Base-by-base conservation (phyloP, 1,284 basidiomycete genomes). In the Coniferiporia weirii region DNA sequence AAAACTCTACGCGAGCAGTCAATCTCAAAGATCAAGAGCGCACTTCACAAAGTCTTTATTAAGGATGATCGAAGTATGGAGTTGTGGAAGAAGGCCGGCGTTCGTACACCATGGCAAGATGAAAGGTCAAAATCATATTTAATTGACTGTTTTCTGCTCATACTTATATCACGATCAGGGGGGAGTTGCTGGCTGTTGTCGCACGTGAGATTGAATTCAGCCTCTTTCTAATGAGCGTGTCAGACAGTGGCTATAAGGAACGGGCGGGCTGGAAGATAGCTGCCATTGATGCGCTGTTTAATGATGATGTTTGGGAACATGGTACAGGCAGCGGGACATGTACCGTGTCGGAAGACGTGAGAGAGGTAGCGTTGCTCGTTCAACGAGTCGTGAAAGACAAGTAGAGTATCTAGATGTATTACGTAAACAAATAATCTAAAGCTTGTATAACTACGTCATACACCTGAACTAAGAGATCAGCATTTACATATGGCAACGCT, bases 161-260 rank as follows among this genome's bases (percentile, higher is more conserved):
- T 35, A 45, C 52, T 48, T 22, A 46, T 49, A 40, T 36, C 27
- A 59, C 27, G 38, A 64, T 17, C 56, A 78, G 75, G 60, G 68
- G 68, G 53, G 60, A 66, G 34, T 63, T 76, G 13, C 64, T 80
- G 15, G 70, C 69, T 17, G 56, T 63, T 13, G 68, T 68, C 3
- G 75, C 80, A 3, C 71, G 69, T 35, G 71, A 75, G 35, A 67
- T 81, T 12, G 83, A 85, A 63, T 77, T 79, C 54, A 65, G 61
- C 9, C 73, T 71, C 0, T 71, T 77, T 52, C 75, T 73, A 0
- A 70, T 81, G 67, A 79, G 76, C 46, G 75, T 73, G 27, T 81
- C 80, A 1, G 56, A 65, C 10, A 69, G 72, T 4, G 81, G 81
- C 0, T 84, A 85, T 64, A 66, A 64, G 27, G 60, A 63, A 13